These are phyloP conservation scores for Cryphonectria radicalis DNA, from an alignment of 2,329 filamentous ascomycete species.

Conservation along the genomic window DNA sequence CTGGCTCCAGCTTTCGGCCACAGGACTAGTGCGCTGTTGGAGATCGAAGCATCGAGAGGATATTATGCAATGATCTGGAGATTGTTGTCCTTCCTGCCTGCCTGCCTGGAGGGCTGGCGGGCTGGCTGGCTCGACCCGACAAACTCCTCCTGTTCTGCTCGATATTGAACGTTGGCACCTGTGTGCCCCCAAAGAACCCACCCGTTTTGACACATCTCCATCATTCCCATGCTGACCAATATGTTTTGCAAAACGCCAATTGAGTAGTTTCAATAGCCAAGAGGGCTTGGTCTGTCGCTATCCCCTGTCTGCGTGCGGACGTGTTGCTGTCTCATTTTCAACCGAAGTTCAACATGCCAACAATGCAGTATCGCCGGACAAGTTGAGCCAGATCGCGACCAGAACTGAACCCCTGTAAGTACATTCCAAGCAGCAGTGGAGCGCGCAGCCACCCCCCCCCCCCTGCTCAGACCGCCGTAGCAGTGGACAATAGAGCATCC, in stretches of 20 bases:
- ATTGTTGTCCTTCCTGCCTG: not conserved
- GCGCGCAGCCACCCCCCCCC: not conserved
- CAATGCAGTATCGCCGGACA: conserved; percentile 17
- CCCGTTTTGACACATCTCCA: not conserved
- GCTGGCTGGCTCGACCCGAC: not conserved
- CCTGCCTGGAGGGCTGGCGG: not conserved
- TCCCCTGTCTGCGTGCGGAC: not conserved
- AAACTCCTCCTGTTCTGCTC: not conserved
- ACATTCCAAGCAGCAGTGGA: conserved; percentile 14
- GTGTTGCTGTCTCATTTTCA: conserved; percentile 26
- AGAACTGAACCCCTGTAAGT: conserved; percentile 18
- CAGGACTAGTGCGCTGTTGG: not conserved
- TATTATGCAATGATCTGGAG: not conserved
- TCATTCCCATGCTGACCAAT: not conserved
- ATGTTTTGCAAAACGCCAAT: not conserved
- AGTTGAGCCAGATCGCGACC: conserved; percentile 23
- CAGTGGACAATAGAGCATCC: conserved; percentile 19
- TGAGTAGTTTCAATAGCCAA: not conserved
- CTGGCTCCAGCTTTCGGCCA: not conserved
- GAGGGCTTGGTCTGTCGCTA: not conserved
- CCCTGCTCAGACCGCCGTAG: conserved; percentile 24
- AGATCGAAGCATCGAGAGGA: not conserved
- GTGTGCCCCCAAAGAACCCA: not conserved
- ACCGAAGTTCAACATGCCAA: conserved; percentile 21
- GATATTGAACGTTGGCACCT: not conserved